Evolutionary conservation across 1,284 basidiomycete species (phyloP), one percentile per base, ranked within the genome.

Genomic region (Farysia itapuensis): DNA sequence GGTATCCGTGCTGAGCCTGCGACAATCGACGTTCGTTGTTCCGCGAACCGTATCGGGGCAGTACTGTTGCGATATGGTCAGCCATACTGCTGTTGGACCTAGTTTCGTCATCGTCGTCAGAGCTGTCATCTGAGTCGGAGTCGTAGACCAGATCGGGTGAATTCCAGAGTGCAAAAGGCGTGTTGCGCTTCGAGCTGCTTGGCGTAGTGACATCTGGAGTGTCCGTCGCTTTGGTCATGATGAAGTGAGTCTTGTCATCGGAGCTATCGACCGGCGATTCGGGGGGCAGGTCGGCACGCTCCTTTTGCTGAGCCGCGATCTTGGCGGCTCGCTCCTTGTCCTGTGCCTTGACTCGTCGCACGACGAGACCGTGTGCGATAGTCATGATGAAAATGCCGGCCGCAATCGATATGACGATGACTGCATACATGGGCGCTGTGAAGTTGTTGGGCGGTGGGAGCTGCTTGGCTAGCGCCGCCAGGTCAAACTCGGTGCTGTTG

Each of bases 331-430:
- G 39, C 43, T 53, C 53, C 49, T 63, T 60, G 36, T 52, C 43
- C 31, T 61, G 46, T 1, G 48, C 50, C 50, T 57, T 56, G 57
- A 65, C 47, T 16, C 43, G 48, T 9, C 61, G 50, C 13, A 57
- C 51, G 24, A 65, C 46, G 32, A 60, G 43, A 16, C 59, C 68
- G 25, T 70, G 63, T 3, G 61, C 44, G 33, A 70, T 53, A 29
- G 61, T 51, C 53, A 66, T 57, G 40, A 60, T 23, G 19, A 70
- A 65, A 38, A 69, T 31, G 20, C 63, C 68, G 2, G 38, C 51
- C 13, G 63, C 58, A 14, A 48, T 34, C 9, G 68, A 43, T 23
- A 53, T 44, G 26, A 31, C 36, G 25, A 68, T 64, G 32, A 64
- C 26, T 2, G 34, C 49, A n/a, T 59, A 69, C 13, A 63, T 20